Conservation (phyloP, 192 early-diverging fungal genomes). For the Haplosporangium gracile region DNA sequence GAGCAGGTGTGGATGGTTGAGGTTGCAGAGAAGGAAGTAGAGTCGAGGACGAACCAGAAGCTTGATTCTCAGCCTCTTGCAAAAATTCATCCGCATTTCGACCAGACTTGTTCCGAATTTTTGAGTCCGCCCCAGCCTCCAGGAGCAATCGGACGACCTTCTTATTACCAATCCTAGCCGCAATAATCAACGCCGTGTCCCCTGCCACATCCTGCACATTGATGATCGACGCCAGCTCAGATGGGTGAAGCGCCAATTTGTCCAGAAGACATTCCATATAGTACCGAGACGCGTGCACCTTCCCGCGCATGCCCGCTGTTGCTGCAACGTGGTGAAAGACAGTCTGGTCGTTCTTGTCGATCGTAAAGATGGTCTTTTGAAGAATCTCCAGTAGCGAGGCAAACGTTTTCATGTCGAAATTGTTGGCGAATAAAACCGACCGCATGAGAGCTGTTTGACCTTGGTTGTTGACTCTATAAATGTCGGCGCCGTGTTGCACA, state of each 20-base stretch:
- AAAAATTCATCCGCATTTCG: constrained; percentile 75
- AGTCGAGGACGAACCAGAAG: constrained; percentile 15
- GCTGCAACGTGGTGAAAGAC: constrained; percentile 93
- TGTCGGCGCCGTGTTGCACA: constrained; percentile 81
- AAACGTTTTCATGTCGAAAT: constrained; percentile 88
- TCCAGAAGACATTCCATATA: constrained; percentile 92
- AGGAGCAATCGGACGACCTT: constrained; percentile 71
- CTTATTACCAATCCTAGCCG: constrained; percentile 68
- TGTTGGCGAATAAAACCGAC: constrained; percentile 90
- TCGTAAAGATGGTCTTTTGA: constrained; percentile 77
- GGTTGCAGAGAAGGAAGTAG: constrained; percentile 10
- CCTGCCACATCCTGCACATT: constrained; percentile 87
- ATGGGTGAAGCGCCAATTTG: constrained; percentile 72
- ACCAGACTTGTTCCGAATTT: constrained; percentile 76
- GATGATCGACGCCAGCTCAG: constrained; percentile 81
- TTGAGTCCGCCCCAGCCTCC: constrained; percentile 71
- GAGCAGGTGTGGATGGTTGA: neutral
- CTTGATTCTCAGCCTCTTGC: constrained; percentile 41
- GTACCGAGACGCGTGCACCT: constrained; percentile 82
- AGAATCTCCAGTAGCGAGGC: constrained; percentile 78
- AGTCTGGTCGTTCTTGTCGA: constrained; percentile 85
- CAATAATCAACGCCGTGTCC: constrained; percentile 81
- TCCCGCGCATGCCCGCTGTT: constrained; percentile 77
- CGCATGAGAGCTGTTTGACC: constrained; percentile 95
- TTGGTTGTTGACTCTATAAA: constrained; percentile 78